Evolutionary conservation across 345 rosid genomes (phyloP), one percentile per base, ranked within the genome.

Genomic region (Raphanus sativus): DNA sequence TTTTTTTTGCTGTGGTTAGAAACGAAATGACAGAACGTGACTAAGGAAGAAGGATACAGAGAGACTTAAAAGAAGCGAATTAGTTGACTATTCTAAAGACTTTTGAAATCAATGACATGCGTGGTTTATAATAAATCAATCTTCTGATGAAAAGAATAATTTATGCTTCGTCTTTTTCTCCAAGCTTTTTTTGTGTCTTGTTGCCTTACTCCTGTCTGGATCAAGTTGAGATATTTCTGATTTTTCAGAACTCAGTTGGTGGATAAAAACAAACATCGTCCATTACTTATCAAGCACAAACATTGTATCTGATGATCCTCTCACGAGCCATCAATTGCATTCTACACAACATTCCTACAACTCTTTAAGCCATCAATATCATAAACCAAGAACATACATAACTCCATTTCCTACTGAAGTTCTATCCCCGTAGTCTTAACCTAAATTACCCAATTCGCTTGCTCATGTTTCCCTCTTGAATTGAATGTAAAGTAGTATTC

Each of bases 221-320:
- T n/a, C 64, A 60, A 60, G 64, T 60, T 60, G 30, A 60, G 16
- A 26, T 60, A 5, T 60, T 59, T 59, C 33, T 26, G 63, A 59
- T 0, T 59, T 25, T 26, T 59, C 16, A 59, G 12, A 25, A 59
- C 33, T 59, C 7, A 59, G 63, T 59, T 59, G 12, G 15, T 26
- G 4, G 62, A 58, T 58, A 58, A 54, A 13, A 17, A 24, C 13
- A 56, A 17, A 56, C 13, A 24, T 8, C 2, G 61, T 21, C 17
- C 10, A 54, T 17, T 17, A 8, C 60, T 8, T 54, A 54, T 17
- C 11, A 54, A 54, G 26, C 60, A 54, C 60, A 17, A 54, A 50
- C 21, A n/a, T 15, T 50, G 8, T n/a, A n/a, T 13, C 15, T 4
- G 54, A 48, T 15, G 17, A n/a, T 50, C 56, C 8, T 50, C 56